These are phyloP conservation scores for Hyphodiscus sp. DNA, from an alignment of 2,329 filamentous ascomycete genomes.

Conservation along the genomic window DNA sequence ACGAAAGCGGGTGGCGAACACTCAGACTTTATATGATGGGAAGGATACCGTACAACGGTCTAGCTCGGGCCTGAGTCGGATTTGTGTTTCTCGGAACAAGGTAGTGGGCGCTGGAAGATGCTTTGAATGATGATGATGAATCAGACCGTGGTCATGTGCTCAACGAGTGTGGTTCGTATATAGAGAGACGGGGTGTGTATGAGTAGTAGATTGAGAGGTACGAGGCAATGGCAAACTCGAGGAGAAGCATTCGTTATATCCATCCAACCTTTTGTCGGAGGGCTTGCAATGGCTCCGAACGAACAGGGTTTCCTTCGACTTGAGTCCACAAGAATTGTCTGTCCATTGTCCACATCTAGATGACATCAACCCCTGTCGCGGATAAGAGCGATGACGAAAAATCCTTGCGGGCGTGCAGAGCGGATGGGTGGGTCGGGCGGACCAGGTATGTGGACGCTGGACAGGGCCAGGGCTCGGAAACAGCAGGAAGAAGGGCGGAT, in stretches of 20 bases:
- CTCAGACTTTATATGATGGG: neutral
- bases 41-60: no score
- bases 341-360: no score
- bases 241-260: no score
- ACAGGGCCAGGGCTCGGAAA: neutral
- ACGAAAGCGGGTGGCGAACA: conserved; percentile 1
- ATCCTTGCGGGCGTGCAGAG: no score
- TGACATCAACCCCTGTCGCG: neutral
- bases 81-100: neutral
- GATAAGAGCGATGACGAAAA: neutral
- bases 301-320: no score
- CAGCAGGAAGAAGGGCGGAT: neutral
- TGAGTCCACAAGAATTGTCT: no score
- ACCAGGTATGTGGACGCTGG: neutral
- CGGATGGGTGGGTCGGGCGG: no score
- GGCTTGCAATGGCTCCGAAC: no score
- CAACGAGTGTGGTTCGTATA: neutral
- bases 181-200: no score
- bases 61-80: neutral
- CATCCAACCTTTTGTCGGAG: no score
- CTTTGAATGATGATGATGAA: neutral
- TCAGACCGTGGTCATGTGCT: neutral
- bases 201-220: no score
- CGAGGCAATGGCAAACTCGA: no score
- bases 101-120: neutral